These are phyloP conservation scores for Aphanomyces euteiches DNA, from an alignment of 352 stramenopile genomes.

Conservation along the genomic window DNA sequence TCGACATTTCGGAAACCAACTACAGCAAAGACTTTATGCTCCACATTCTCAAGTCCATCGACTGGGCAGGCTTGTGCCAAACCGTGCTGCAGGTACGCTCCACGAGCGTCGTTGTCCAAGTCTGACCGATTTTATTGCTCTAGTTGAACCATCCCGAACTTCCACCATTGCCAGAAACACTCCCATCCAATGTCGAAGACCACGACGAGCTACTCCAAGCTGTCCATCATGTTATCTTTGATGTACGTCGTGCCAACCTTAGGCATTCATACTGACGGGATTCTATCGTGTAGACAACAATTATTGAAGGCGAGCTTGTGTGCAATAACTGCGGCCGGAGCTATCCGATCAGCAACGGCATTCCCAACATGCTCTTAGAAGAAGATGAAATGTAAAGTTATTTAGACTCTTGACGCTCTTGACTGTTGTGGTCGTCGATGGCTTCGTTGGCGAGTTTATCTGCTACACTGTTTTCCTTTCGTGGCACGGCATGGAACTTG, in stretches of 20 bases:
- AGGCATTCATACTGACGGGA: neutral
- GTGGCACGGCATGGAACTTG: constrained; percentile 49
- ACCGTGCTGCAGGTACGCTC: constrained; percentile 64
- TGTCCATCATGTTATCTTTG: constrained; percentile 77
- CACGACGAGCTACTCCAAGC: constrained; percentile 66
- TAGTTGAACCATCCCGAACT: constrained; percentile 79
- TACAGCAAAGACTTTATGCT: constrained; percentile 83
- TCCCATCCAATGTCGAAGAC: constrained; percentile 53
- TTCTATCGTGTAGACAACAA: constrained; percentile 55
- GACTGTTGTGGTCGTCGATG: constrained; percentile 39
- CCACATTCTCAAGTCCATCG: constrained; percentile 83
- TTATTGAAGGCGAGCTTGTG: constrained; percentile 76
- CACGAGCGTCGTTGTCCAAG: neutral
- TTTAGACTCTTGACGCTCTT: neutral
- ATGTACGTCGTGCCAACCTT: constrained; percentile 43
- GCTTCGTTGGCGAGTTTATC: constrained; percentile 66
- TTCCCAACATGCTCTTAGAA: constrained; percentile 84
- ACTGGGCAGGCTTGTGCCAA: constrained; percentile 68
- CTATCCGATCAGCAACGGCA: constrained; percentile 72
- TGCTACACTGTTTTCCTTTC: constrained; percentile 48
- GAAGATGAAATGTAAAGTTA: constrained; percentile 74
- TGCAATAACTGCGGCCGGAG: constrained; percentile 81
- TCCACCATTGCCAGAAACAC: constrained; percentile 57
- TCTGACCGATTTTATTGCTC: neutral
- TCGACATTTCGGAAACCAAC: constrained; percentile 72